Evolutionary conservation across 2,329 filamentous ascomycete species (phyloP).

Genomic region (Piedraia hortae): DNA sequence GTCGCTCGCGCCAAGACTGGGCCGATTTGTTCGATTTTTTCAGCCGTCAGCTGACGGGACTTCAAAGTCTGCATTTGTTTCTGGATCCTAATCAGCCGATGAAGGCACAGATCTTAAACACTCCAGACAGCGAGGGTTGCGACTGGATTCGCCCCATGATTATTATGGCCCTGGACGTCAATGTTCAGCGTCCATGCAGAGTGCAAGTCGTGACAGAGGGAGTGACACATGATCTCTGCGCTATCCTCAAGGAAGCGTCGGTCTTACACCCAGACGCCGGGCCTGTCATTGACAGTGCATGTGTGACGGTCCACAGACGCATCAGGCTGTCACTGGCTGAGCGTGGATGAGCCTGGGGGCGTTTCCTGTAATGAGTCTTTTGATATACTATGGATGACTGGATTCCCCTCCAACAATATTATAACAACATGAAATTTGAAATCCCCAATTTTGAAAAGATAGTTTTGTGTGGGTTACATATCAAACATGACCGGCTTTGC

Average conservation of each 20-base stretch:
- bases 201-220: conserved; percentile 8
- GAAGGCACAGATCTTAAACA: conserved; percentile 8
- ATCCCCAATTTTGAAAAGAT: no score
- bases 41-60: conserved; percentile 8
- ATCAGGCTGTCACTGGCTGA: conserved; percentile 7
- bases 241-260: conserved; percentile 4
- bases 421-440: no score
- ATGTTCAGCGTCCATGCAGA: conserved; percentile 7
- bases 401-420: no score
- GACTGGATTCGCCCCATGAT: conserved; percentile 10
- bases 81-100: conserved; percentile 9
- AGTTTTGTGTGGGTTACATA: no score
- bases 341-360: conserved; percentile 2
- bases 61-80: conserved; percentile 8
- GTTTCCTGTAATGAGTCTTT: no score
- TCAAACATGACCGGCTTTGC: no score
- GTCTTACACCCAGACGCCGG: conserved; percentile 1
- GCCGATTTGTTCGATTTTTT: conserved; percentile 10
- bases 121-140: conserved; percentile 6
- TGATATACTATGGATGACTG: no score
- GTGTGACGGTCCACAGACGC: conserved; percentile 6
- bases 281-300: conserved; percentile 4
- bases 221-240: conserved; percentile 6
- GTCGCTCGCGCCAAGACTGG: conserved; percentile 10
- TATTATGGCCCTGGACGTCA: conserved; percentile 7